These are phyloP conservation scores for Starmera stellimalicola DNA, from an alignment of 1,139 yeast species.

Conservation along the genomic window DNA sequence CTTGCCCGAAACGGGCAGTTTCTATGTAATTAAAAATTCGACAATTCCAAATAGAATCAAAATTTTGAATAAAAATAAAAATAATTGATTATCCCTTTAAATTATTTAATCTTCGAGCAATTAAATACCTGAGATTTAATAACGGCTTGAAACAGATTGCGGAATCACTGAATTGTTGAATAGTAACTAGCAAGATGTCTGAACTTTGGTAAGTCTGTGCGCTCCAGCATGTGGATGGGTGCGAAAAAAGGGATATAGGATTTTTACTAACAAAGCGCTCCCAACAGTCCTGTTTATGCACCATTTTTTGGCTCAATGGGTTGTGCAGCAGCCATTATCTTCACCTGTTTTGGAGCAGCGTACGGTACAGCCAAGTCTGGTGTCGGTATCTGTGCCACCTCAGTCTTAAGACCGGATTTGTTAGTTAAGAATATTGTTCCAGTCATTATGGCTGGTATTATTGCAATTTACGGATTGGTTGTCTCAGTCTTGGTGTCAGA, in stretches of 20 bases:
- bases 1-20: too few relatives aligned
- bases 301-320: slow-evolving; percentile 98
- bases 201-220: slow-evolving; percentile 26
- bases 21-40: background rate
- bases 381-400: slow-evolving; percentile 98
- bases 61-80: background rate
- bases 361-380: slow-evolving; percentile 99
- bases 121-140: too few relatives aligned
- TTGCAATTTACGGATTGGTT: slow-evolving; percentile 97
- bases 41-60: background rate
- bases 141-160: too few relatives aligned
- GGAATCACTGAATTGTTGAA: too few relatives aligned
- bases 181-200: slow-evolving; percentile 17
- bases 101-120: too few relatives aligned
- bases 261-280: slow-evolving; percentile 4
- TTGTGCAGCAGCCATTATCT: slow-evolving; percentile 97
- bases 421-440: slow-evolving; percentile 88
- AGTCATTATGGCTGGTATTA: slow-evolving; percentile 99
- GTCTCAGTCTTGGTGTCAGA: slow-evolving; percentile 94
- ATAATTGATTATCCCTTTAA: too few relatives aligned
- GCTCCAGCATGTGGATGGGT: background rate
- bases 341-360: slow-evolving; percentile 98
- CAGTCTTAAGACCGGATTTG: slow-evolving; percentile 94
- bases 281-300: slow-evolving; percentile 61
- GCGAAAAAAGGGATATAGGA: too few relatives aligned